These are phyloP conservation scores for Diaporthe sp. DNA, from an alignment of 2,329 filamentous ascomycete genomes.

Conservation along the genomic window DNA sequence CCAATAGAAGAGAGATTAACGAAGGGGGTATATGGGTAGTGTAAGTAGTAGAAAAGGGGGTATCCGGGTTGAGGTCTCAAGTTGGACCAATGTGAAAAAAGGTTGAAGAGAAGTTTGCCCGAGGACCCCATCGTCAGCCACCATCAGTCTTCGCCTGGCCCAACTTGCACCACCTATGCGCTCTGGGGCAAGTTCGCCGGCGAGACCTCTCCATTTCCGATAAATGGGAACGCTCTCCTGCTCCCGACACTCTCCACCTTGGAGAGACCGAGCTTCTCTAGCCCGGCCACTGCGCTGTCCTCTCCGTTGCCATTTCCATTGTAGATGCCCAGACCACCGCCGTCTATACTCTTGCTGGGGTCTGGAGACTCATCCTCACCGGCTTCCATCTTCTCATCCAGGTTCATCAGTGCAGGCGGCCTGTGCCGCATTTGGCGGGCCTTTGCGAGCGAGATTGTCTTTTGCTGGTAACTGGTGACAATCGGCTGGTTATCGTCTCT, in stretches of 20 bases:
- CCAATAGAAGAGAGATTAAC: conserved; percentile 36
- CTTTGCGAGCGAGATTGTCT: conserved; percentile 93
- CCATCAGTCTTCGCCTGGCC: not conserved
- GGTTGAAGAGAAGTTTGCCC: conserved; percentile 47
- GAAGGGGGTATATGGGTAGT: conserved; percentile 39
- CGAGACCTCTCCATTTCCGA: conserved; percentile 44
- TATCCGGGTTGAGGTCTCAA: conserved; percentile 22
- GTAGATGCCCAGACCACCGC: conserved; percentile 57
- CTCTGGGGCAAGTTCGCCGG: conserved; percentile 47
- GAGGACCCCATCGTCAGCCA: not conserved
- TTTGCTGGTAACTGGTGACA: conserved; percentile 94
- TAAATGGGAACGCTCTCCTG: conserved; percentile 44
- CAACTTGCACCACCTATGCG: conserved; percentile 44
- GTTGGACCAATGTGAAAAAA: conserved; percentile 12
- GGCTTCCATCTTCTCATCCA: conserved; percentile 62
- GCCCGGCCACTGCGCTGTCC: conserved; percentile 59
- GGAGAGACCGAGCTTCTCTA: conserved; percentile 55
- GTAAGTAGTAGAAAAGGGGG: conserved; percentile 33
- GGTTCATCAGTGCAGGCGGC: conserved; percentile 87
- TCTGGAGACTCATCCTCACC: conserved; percentile 43
- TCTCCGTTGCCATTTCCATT: conserved; percentile 50
- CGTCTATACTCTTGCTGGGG: conserved; percentile 46
- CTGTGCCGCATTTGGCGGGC: conserved; percentile 89
- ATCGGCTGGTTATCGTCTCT: conserved; percentile 85
- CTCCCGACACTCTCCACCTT: conserved; percentile 52